These are phyloP conservation scores for Pilatotrama ljubarskyi DNA, from an alignment of 768 basidiomycete species.

Conservation along the genomic window DNA sequence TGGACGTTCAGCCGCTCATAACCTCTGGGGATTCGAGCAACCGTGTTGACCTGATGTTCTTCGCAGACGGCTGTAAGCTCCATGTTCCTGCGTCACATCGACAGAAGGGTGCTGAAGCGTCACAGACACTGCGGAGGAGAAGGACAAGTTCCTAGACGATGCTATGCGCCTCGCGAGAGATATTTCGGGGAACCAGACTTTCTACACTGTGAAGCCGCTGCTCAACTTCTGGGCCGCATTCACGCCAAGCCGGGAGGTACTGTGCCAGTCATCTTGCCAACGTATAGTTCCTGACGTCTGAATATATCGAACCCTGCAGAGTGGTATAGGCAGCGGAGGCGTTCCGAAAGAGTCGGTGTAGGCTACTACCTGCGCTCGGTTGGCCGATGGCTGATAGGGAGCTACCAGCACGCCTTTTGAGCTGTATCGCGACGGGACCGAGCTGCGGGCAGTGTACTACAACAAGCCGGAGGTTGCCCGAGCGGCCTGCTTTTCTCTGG, in stretches of 20 bases:
- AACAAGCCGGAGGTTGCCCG: slow-evolving; percentile 63
- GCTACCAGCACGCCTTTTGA: slow-evolving; percentile 66
- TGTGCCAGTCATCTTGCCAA: neutral
- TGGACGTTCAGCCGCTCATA: slow-evolving; percentile 58
- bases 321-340: slow-evolving; percentile 69
- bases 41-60: slow-evolving; percentile 75
- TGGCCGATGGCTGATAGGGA: neutral
- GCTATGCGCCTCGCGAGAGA: slow-evolving; percentile 66
- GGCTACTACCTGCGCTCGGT: neutral
- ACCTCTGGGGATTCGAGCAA: slow-evolving; percentile 63
- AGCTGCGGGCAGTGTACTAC: slow-evolving; percentile 73
- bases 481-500: slow-evolving; percentile 66
- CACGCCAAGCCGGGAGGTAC: slow-evolving; percentile 70
- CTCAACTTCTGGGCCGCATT: slow-evolving; percentile 85
- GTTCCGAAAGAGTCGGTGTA: slow-evolving; percentile 62
- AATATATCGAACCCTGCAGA: no score
- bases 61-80: slow-evolving; percentile 73
- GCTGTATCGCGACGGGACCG: slow-evolving; percentile 75
- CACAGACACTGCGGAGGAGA: slow-evolving; percentile 56
- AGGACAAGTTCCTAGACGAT: slow-evolving; percentile 64
- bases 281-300: neutral
- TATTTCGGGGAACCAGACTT: slow-evolving; percentile 72
- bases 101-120: neutral
- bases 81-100: no score
- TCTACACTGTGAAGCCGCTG: slow-evolving; percentile 71